A percentile compares a stretch with the other conserved stretches of the same genome.
Evolutionary conservation across 2,329 filamentous ascomycete genomes (phyloP).

Genomic region (Aspergillus viridinutans): DNA sequence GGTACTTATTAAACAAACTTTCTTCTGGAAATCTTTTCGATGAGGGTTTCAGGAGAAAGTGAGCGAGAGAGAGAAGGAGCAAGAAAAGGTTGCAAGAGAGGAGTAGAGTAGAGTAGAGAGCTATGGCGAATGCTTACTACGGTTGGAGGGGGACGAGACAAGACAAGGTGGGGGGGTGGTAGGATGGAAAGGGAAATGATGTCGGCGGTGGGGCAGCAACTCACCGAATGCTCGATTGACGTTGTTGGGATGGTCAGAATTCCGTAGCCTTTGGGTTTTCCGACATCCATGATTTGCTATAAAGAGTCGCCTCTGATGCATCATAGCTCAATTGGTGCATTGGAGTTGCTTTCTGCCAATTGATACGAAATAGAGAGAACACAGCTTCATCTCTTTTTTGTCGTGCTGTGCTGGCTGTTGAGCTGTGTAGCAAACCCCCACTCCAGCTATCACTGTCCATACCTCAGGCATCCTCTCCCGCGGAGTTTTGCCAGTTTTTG

Average conservation of each 20-base stretch:
- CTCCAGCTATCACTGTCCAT: background rate
- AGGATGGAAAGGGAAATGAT: background rate
- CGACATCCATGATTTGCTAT: background rate
- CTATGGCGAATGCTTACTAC: conserved; percentile 6
- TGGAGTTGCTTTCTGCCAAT: too few species aligned
- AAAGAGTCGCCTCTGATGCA: background rate
- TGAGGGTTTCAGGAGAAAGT: conserved; percentile 14
- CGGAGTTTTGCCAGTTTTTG: background rate
- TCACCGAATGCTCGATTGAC: background rate
- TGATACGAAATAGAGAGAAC: too few species aligned
- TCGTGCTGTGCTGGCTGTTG: background rate
- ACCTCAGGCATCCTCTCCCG: background rate
- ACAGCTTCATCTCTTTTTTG: background rate
- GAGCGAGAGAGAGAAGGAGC: conserved; percentile 16
- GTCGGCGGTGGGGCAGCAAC: conserved; percentile 7
- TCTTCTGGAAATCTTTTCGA: conserved; percentile 1
- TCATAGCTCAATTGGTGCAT: too few species aligned
- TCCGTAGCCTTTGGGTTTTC: background rate
- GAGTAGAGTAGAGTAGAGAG: conserved; percentile 7
- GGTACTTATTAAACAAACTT: conserved; percentile 14
- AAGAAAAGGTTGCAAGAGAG: conserved; percentile 16
- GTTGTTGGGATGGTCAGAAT: background rate
- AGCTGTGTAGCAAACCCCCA: background rate
- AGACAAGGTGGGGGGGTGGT: conserved; percentile 2
- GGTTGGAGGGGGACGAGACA: conserved; percentile 3